Evolutionary conservation across 2,329 filamentous ascomycete species (phyloP).

Genomic region (Colletotrichum navitas): DNA sequence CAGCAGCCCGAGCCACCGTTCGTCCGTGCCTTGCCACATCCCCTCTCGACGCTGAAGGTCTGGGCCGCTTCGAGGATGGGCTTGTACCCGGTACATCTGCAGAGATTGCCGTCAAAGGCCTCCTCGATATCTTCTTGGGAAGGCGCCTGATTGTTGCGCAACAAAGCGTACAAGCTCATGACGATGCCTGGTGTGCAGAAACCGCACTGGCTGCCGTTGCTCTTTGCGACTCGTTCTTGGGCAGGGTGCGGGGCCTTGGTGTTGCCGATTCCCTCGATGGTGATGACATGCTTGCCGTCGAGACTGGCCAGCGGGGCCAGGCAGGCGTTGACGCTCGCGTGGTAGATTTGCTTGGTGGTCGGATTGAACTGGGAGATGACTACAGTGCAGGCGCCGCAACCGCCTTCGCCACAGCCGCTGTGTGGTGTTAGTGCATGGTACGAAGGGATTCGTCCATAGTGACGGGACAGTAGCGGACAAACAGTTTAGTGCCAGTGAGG

Average conservation of each 20-base stretch:
- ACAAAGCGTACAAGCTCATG: constrained; percentile 94
- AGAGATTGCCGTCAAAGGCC: constrained; percentile 96
- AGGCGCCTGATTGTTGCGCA: constrained; percentile 85
- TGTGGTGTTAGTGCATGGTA: constrained; percentile 7
- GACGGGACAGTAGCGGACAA: constrained; percentile 46
- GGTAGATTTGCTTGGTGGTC: constrained; percentile 91
- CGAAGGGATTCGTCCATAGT: background rate
- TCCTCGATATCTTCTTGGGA: constrained; percentile 90
- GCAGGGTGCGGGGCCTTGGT: constrained; percentile 87
- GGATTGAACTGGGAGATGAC: constrained; percentile 95
- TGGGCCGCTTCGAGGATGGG: constrained; percentile 95
- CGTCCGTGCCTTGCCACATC: constrained; percentile 62
- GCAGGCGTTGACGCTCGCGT: constrained; percentile 97
- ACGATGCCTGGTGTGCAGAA: constrained; percentile 99
- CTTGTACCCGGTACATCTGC: constrained; percentile 93
- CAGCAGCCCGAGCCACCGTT: constrained; percentile 74
- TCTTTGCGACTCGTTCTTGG: constrained; percentile 91
- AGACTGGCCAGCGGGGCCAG: constrained; percentile 92
- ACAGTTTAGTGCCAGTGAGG: constrained; percentile 93
- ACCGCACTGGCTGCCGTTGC: constrained; percentile 91
- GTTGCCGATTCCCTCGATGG: constrained; percentile 94
- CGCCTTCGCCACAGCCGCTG: constrained; percentile 92
- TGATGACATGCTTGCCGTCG: constrained; percentile 98
- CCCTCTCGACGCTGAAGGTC: constrained; percentile 76
- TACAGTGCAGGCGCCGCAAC: constrained; percentile 95